Conservation (phyloP, 495 filamentous ascomycete species). For the Lasiosphaeria ovina region DNA sequence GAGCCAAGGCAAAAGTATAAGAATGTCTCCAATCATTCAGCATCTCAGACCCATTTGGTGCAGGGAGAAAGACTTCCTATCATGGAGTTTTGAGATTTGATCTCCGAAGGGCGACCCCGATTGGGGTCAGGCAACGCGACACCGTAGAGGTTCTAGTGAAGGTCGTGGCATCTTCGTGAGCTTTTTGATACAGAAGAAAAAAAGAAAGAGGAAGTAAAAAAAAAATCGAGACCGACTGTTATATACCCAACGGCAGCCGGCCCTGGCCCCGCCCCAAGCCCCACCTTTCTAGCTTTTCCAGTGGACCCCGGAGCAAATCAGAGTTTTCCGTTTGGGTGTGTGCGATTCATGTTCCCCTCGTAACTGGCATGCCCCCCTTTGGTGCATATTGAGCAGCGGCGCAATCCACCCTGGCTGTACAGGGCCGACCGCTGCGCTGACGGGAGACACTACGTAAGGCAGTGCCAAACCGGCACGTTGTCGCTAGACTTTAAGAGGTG, state of each 20-base stretch:
- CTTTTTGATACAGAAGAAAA: slow-evolving; percentile 53
- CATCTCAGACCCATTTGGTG: slow-evolving; percentile 43
- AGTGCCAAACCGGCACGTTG: too few relatives aligned
- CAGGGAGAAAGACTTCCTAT: slow-evolving; percentile 50
- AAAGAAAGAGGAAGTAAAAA: slow-evolving; percentile 19
- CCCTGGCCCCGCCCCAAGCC: neutral
- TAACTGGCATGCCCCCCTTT: neutral
- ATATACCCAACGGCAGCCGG: neutral
- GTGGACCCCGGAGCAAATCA: too few relatives aligned
- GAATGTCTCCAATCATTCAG: slow-evolving; percentile 45
- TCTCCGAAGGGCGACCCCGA: slow-evolving; percentile 47
- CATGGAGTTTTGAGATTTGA: slow-evolving; percentile 38
- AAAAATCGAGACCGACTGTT: neutral
- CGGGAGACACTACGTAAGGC: too few relatives aligned
- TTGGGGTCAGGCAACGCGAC: slow-evolving; percentile 49
- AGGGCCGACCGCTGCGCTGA: too few relatives aligned
- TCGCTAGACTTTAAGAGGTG: too few relatives aligned
- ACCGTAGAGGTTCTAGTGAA: slow-evolving; percentile 48
- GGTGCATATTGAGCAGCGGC: too few relatives aligned
- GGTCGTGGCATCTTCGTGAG: slow-evolving; percentile 53
- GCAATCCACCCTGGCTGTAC: too few relatives aligned
- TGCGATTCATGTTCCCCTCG: neutral
- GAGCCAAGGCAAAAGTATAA: neutral
- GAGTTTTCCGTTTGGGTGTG: neutral
- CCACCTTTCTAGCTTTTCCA: too few relatives aligned